Evolutionary conservation across 2,329 filamentous ascomycete species (phyloP), one percentile per base, ranked within the genome.

Genomic region (Uncinocarpus reesii): DNA sequence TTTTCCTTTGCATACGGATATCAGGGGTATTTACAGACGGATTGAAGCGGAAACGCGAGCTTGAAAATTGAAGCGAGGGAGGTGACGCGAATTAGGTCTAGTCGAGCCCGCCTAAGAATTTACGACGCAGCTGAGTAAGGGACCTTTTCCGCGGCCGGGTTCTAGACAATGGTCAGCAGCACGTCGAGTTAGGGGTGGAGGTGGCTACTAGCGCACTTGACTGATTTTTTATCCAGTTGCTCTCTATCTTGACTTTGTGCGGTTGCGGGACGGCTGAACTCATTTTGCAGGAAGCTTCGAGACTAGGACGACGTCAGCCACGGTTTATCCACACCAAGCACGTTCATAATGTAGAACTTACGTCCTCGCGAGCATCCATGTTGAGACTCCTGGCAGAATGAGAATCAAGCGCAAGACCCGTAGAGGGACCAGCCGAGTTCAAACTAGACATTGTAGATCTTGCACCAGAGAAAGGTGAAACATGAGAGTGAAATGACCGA

Each of bases 311-410:
- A 26, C 7, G 31, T 45, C 15, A 37, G 21, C 20, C 32, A 29
- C 23, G 16, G 7, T 16, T 18, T 35, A 29, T 42, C 4, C 20
- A 31, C 7, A 21, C 4, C 13, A 32, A 15, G 16, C 5, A 5
- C 2, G 2, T 28, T 38, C 3, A 4, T 6, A 8, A 23, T 7
- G 23, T 7, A 40, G 10, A 21, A 60, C 62, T 38, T 59, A 67
- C 65, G 60, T 68, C 65, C 58, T 61, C 65, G 28, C 60, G 62
- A 53, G 60, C 61, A 56, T 67, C 64, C 23, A 64, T 58, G 47
- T 67, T 62, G 2, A 62, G 60, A 44, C 65, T 65, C 55, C 56
- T 62, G 7, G 57, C 59, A 46, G 64, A 66, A 18, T 58, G 61
- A 15, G 63, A 57, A 43, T 68, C 65, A 24, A 54, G 37, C 36